Conservation (phyloP, 2,329 filamentous ascomycete genomes). For the Colletotrichum liaoningense region DNA sequence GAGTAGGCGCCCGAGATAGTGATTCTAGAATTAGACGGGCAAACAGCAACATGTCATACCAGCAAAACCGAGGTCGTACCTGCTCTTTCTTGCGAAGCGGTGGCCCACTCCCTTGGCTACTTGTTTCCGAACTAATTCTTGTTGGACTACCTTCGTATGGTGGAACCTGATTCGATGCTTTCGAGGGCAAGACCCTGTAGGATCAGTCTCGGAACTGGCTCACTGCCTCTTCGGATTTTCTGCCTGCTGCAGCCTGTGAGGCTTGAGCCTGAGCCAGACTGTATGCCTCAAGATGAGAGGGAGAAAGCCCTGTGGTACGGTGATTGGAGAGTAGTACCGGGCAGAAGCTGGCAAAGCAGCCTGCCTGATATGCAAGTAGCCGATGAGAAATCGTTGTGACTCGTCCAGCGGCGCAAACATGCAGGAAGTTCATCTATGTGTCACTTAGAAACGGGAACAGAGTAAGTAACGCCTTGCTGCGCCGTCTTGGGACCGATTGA, state of each 20-base stretch:
- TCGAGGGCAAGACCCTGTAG: neutral
- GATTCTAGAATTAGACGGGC: neutral
- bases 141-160: no score
- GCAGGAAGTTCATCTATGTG: constrained; percentile 13
- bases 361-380: neutral
- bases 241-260: neutral
- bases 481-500: neutral
- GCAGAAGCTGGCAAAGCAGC: neutral
- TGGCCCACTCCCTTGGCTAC: neutral
- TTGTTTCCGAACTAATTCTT: neutral
- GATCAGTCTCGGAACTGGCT: neutral
- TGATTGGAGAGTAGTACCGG: neutral
- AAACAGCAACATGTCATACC: neutral
- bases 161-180: neutral
- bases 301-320: neutral
- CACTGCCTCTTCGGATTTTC: neutral
- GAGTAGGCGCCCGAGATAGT: neutral
- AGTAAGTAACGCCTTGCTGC: neutral
- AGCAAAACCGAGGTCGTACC: neutral
- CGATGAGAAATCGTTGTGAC: neutral
- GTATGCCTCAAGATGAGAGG: neutral
- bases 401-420: constrained; percentile 8
- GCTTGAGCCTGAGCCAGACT: neutral
- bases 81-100: neutral
- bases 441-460: neutral